These are phyloP conservation scores for Onygenales sp. DNA, from an alignment of 2,329 filamentous ascomycete species.

Conservation along the genomic window DNA sequence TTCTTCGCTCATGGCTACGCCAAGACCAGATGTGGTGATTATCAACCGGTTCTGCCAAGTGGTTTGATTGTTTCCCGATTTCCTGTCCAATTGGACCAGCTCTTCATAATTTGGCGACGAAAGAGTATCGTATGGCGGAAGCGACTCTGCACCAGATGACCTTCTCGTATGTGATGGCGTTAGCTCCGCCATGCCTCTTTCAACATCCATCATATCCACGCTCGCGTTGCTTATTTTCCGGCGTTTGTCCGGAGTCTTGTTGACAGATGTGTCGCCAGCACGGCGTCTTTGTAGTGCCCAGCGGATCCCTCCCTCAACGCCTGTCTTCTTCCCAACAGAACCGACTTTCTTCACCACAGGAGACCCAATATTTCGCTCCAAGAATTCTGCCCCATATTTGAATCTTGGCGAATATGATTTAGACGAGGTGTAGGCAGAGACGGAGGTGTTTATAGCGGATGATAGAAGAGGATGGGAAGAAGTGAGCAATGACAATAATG, in stretches of 20 bases:
- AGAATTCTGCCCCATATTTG: slow-evolving; percentile 80
- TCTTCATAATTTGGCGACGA: slow-evolving; percentile 68
- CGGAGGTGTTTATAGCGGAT: slow-evolving; percentile 72
- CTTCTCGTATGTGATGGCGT: slow-evolving; percentile 34
- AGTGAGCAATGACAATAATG: slow-evolving; percentile 74
- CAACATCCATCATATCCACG: slow-evolving; percentile 43
- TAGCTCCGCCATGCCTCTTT: slow-evolving; percentile 26
- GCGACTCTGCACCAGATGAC: slow-evolving; percentile 59
- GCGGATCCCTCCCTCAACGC: slow-evolving; percentile 76
- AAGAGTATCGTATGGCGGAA: slow-evolving; percentile 76
- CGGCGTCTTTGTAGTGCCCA: slow-evolving; percentile 58
- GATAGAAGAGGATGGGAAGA: slow-evolving; percentile 81
- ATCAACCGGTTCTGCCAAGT: slow-evolving; percentile 77
- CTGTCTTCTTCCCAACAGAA: slow-evolving; percentile 72
- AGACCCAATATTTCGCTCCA: slow-evolving; percentile 73
- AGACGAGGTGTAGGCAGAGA: slow-evolving; percentile 74
- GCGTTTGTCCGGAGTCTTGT: background rate
- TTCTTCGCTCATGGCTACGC: slow-evolving; percentile 83
- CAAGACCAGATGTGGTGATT: slow-evolving; percentile 82
- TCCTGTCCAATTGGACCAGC: slow-evolving; percentile 30
- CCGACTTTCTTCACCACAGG: slow-evolving; percentile 81
- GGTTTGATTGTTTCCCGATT: slow-evolving; percentile 15
- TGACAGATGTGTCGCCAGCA: slow-evolving; percentile 11
- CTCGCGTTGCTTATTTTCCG: slow-evolving; percentile 15
- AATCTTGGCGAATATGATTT: slow-evolving; percentile 88